These are phyloP conservation scores for Ceriops decandra DNA, from an alignment of 345 rosid genomes.

Conservation along the genomic window DNA sequence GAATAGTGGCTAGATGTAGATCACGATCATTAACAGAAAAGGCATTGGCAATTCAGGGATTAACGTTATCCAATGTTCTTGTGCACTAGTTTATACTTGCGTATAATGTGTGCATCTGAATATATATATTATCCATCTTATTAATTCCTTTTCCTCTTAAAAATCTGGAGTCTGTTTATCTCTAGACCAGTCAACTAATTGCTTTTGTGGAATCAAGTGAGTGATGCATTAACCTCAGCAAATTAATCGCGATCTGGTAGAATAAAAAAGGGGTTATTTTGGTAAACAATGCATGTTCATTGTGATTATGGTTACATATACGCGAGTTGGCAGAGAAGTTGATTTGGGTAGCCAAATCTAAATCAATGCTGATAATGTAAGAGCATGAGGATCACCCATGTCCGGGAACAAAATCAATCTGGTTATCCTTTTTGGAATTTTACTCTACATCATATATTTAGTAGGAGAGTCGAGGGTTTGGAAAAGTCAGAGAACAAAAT, in stretches of 20 bases:
- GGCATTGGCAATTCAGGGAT: background rate
- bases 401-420: slow-evolving; percentile 8
- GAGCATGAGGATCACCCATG: background rate
- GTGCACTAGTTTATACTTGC: background rate
- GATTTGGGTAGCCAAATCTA: background rate
- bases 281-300: background rate
- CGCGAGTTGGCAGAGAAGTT: background rate
- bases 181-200: background rate
- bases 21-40: background rate
- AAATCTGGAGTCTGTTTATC: background rate
- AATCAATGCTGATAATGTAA: background rate
- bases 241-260: background rate
- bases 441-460: background rate
- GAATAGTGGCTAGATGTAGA: background rate
- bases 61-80: background rate
- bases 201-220: background rate
- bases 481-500: no score
- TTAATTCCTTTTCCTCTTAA: background rate
- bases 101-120: background rate
- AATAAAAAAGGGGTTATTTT: background rate
- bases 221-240: background rate
- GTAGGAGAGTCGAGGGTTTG: background rate
- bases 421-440: background rate
- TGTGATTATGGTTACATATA: background rate
- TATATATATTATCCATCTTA: background rate